Percentiles rank a stretch among this genome's conserved stretches.
Evolutionary conservation across 2,329 filamentous ascomycete genomes (phyloP).

Genomic region (Alternaria angustiovoidea): DNA sequence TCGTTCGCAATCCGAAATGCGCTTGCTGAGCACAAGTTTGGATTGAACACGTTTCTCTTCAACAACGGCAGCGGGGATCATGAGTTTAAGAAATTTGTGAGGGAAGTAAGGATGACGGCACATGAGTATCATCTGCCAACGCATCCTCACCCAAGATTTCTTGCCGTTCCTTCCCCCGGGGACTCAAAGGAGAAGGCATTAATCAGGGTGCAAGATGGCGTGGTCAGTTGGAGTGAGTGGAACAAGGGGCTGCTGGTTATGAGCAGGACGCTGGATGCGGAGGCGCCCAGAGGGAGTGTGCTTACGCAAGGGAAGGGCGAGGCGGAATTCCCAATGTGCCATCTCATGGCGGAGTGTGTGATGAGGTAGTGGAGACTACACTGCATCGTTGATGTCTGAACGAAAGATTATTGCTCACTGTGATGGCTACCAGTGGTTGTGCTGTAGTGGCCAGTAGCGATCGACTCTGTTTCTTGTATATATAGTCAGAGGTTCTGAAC

Average conservation of each 20-base stretch:
- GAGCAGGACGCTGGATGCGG: not conserved
- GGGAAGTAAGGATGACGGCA: slow-evolving; percentile 22
- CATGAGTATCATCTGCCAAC: not conserved
- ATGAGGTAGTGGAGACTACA: not conserved
- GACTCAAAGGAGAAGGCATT: not conserved
- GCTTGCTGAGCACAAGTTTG: slow-evolving; percentile 18
- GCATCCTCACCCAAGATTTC: not conserved
- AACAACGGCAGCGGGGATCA: not conserved
- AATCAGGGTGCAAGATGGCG: not conserved
- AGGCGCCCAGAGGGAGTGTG: not conserved
- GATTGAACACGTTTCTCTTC: slow-evolving; percentile 23
- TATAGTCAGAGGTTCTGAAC: not conserved
- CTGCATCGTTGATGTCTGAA: not conserved
- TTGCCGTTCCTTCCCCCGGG: not conserved
- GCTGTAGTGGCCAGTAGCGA: not conserved
- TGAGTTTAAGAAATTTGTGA: slow-evolving; percentile 4
- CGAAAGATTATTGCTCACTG: not conserved
- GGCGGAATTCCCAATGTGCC: slow-evolving; percentile 7
- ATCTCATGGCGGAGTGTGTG: slow-evolving; percentile 8
- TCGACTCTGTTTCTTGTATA: not conserved
- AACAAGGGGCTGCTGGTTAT: slow-evolving; percentile 5
- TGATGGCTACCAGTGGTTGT: not conserved
- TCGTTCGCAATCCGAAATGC: slow-evolving; percentile 19
- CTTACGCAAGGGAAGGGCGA: not conserved
- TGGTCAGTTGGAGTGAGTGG: slow-evolving; percentile 4